Conservation (phyloP, 2,329 filamentous ascomycete species). For the Phialophora tarda region DNA sequence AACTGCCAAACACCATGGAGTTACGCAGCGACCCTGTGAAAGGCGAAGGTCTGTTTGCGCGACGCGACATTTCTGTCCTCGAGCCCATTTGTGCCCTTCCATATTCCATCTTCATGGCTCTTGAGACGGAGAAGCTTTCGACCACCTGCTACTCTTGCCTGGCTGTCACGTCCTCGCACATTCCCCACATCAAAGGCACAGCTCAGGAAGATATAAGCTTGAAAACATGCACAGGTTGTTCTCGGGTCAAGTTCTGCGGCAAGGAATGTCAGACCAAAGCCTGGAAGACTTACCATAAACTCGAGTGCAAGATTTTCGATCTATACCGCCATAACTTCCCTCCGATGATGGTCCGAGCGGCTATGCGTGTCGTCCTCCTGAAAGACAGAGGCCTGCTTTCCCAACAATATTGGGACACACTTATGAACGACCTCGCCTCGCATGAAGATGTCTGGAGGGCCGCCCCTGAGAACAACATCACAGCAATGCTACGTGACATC, state of each 20-base stretch:
- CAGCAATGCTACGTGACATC: constrained; percentile 60
- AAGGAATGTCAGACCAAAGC: constrained; percentile 65
- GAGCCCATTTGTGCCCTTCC: constrained; percentile 23
- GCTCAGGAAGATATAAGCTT: constrained; percentile 44
- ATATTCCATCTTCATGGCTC: constrained; percentile 23
- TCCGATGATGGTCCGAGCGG: constrained; percentile 61
- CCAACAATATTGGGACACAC: constrained; percentile 47
- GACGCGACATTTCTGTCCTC: constrained; percentile 17
- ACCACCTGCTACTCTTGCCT: constrained; percentile 31
- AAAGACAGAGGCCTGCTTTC: constrained; percentile 45
- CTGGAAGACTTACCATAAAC: constrained; percentile 65
- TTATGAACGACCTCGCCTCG: constrained; percentile 38
- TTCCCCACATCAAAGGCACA: constrained; percentile 21
- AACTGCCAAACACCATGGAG: constrained; percentile 4
- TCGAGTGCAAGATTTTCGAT: constrained; percentile 62
- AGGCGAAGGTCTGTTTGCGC: constrained; percentile 25
- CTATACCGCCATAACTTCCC: constrained; percentile 53
- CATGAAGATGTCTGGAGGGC: constrained; percentile 59
- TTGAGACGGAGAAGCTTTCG: constrained; percentile 22
- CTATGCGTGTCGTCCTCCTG: constrained; percentile 59
- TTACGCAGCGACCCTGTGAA: constrained; percentile 12
- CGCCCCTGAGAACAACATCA: constrained; percentile 53
- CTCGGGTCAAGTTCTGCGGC: constrained; percentile 63
- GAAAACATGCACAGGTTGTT: constrained; percentile 63
- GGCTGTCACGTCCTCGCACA: constrained; percentile 23